Base-by-base conservation (phyloP, 2,329 filamentous ascomycete species). In the Pyrenophora graminea region DNA sequence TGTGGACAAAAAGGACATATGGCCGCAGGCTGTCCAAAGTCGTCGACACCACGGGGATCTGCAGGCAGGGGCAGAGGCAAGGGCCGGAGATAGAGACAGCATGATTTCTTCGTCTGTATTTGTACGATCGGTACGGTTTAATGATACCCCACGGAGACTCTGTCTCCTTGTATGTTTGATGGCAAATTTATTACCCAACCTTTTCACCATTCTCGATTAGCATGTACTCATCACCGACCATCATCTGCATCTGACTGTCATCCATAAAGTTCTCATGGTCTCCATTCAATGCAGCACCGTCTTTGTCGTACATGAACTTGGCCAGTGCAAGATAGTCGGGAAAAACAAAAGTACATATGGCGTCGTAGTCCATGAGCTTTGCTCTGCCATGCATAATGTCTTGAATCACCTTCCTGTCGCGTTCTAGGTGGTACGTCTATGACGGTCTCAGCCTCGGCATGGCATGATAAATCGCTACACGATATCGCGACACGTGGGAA, bases 1-100 rank as follows among this genome's bases (percentile, higher is more conserved):
- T 90, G 87, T 67, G 82, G 84, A 13, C 77, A 83, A 57, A 74
- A 76, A 30, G 86, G 86, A 1, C 87, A 90, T 69, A 81, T 80
- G 55, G 78, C 78, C 45, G 74, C 69, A 40, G 79, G 85, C 17
- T 88, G 86, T 65, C 79, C 83, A 2, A 73, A 63, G 25, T 13
- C 39, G 17, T 45, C 34, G 30, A 49, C 53, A 38, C 48, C 56
- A 25, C 66, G 67, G 15, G 67, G 63, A 18, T 64, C 58, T 53
- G 55, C 56, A 38, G 63, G 67, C 3, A 59, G 67, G 55, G 56
- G 63, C 25, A 55, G 58, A 44, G 64, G 58, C 34, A 57, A 62
- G 37, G 57, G 57, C 34, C 61, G 60, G 55, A 61, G 59, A 51
- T 68, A 61, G 53, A n/a, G 10, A 32, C 17, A 27, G 15, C 34